Evolutionary conservation across 2,329 filamentous ascomycete species (phyloP).

Genomic region (Pezizomycotina sp.): DNA sequence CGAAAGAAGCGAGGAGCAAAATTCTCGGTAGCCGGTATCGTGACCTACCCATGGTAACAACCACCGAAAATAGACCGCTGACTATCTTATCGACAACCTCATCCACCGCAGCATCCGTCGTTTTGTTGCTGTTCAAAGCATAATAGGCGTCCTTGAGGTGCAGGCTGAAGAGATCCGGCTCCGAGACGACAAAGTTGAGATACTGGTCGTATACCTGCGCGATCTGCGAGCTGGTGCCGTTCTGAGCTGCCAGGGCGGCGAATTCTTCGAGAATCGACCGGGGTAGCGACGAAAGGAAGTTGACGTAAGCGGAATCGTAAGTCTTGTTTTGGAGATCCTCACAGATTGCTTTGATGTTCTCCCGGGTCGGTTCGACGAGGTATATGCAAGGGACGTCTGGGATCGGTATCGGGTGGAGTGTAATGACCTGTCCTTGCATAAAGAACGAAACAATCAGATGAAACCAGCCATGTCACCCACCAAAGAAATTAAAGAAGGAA

Average conservation of each 20-base stretch:
- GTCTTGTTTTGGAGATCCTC: conserved; percentile 70
- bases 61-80: conserved; percentile 89
- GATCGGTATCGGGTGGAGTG: conserved; percentile 59
- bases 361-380: conserved; percentile 70
- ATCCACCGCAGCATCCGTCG: conserved; percentile 79
- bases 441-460: too few relatives aligned
- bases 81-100: conserved; percentile 78
- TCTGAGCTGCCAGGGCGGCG: conserved; percentile 66
- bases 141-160: conserved; percentile 88
- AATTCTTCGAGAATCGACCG: conserved; percentile 87
- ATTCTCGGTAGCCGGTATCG: conserved; percentile 1
- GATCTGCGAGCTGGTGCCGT: conserved; percentile 75
- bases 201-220: conserved; percentile 93
- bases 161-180: conserved; percentile 87
- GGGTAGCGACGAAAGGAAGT: conserved; percentile 88
- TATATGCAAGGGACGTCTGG: conserved; percentile 94
- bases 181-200: conserved; percentile 88
- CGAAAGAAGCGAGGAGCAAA: not conserved
- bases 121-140: conserved; percentile 86
- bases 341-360: conserved; percentile 70
- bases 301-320: conserved; percentile 88
- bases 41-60: conserved; percentile 83
- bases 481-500: not conserved
- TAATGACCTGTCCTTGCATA: conserved; percentile 20
- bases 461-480: too few relatives aligned